Evolutionary conservation across 306 rosid genomes (phyloP).

Genomic region (Styphnolobium japonicum): DNA sequence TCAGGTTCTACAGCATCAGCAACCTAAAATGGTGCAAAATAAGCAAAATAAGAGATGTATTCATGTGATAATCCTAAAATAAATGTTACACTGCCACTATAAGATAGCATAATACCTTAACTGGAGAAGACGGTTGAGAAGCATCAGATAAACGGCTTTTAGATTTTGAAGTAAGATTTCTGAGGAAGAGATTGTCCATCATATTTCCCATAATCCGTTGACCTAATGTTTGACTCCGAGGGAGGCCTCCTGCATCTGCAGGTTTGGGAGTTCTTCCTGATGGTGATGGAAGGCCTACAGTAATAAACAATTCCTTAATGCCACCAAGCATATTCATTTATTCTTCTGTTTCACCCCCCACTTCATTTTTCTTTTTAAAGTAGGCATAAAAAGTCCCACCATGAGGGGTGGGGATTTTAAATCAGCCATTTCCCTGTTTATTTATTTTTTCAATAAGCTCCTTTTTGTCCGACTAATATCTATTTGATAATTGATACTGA

Average conservation of each 20-base stretch:
- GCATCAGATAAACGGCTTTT: slow-evolving; percentile 58
- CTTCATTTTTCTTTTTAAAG: slow-evolving; percentile 5
- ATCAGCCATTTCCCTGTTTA: background rate
- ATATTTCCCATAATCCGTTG: slow-evolving; percentile 92
- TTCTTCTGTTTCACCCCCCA: slow-evolving; percentile 9
- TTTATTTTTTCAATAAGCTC: background rate
- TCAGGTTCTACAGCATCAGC: slow-evolving; percentile 67
- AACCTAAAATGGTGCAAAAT: slow-evolving; percentile 52
- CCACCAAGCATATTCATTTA: slow-evolving; percentile 9
- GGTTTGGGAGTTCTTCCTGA: slow-evolving; percentile 61
- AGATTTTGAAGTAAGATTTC: slow-evolving; percentile 85
- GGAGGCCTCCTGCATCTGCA: slow-evolving; percentile 64
- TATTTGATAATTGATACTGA: slow-evolving; percentile 14
- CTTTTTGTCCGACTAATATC: background rate
- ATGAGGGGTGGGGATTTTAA: background rate
- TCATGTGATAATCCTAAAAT: slow-evolving; percentile 12
- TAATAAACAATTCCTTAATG: slow-evolving; percentile 25
- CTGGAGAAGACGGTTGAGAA: slow-evolving; percentile 86
- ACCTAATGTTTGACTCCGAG: slow-evolving; percentile 85
- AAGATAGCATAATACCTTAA: slow-evolving; percentile 47
- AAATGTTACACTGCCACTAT: background rate
- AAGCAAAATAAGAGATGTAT: slow-evolving; percentile 18
- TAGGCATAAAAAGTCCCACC: slow-evolving; percentile 1
- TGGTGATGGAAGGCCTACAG: slow-evolving; percentile 83
- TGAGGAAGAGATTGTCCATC: slow-evolving; percentile 89